Evolutionary conservation across 2,329 filamentous ascomycete genomes (phyloP), one percentile per base, ranked within the genome.

Genomic region (Endocalyx cinctus): DNA sequence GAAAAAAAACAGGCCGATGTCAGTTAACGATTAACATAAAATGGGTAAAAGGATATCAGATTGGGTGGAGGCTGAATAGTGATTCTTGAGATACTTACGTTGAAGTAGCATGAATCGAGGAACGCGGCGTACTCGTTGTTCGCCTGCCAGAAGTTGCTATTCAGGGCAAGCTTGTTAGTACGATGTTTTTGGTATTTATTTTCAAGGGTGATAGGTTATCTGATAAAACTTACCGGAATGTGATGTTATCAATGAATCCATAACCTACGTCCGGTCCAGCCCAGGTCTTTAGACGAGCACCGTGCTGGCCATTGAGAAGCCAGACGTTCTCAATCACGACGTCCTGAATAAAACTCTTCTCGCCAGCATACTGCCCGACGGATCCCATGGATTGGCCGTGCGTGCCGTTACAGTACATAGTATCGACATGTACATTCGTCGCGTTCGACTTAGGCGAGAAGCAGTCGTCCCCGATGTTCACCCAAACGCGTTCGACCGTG

Each of bases 61-160:
- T n/a, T n/a, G n/a, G n/a, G n/a, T n/a, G n/a, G n/a, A n/a, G n/a
- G n/a, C n/a, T n/a, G n/a, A n/a, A n/a, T n/a, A n/a, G n/a, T n/a
- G n/a, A n/a, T n/a, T n/a, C n/a, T n/a, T n/a, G n/a, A n/a, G n/a
- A n/a, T n/a, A 41, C 60, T 66, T 41, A 76, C 61, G 40, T 79
- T 70, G 54, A 79, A 79, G 55, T 80, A 80, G 56, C 77, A 80
- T 17, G 75, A 74, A 46, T 80, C 76, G 6, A 81, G 58, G 22
- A 77, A 72, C 15, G 77, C 63, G 0, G 72, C 66, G 39, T 69
- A 66, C 42, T 79, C 75, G 14, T 73, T 77, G 41, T 75, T 74
- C 14, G 71, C 72, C 25, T 75, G 65, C 54, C 67, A 71, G 44
- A 80, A 71, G 54, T 79, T 74, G 25, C 52, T 74, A 66, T n/a